Base-by-base conservation (phyloP, 768 basidiomycete species). In the Lyophyllum semitale region DNA sequence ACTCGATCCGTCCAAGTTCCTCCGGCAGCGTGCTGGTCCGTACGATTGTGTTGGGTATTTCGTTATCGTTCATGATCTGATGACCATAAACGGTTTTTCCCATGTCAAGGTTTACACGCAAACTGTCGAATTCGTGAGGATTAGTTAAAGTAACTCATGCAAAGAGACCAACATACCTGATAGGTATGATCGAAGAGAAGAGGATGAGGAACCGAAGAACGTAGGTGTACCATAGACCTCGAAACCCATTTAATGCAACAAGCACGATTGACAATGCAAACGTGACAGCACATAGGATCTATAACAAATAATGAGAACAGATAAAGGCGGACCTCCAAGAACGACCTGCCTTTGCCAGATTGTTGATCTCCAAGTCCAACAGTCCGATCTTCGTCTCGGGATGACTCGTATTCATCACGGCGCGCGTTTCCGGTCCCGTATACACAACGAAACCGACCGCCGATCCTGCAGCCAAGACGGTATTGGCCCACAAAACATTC, bases 21-120 rank as follows among this genome's bases (percentile, higher is more conserved):
- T 99, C 97, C 0, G 97, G 97, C 3, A 99, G 78, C 0, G 97
- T 99, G 64, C 91, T 93, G n/a, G 97, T 98, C 13, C 97, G 82
- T 7, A 98, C 97, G 58, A 98, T 97, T 3, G 97, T 97, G 44
- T 87, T 85, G 4, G 95, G 93, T 61, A 99, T 99, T 71, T 98
- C 93, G 42, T 63, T 67, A 73, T 98, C 97, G 48, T 84, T 88
- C 88, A 95, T 94, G 53, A 98, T 98, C 60, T 95, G 91, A 40
- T 91, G 88, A 0, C 93, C 95, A 64, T 99, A 99, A 40, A 98
- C 91, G 1, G 95, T 98, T 74, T 99, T 99, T 53, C 97, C 97
- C 95, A 99, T 98, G 70, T 99, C 97, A 50, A 99, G 81, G 63
- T 99, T 99, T 49, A 99, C 96, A 18, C 97, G 91, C 52, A 99